Conservation (phyloP, 1,139 yeast species). For the Geotrichum phurueaensis region DNA sequence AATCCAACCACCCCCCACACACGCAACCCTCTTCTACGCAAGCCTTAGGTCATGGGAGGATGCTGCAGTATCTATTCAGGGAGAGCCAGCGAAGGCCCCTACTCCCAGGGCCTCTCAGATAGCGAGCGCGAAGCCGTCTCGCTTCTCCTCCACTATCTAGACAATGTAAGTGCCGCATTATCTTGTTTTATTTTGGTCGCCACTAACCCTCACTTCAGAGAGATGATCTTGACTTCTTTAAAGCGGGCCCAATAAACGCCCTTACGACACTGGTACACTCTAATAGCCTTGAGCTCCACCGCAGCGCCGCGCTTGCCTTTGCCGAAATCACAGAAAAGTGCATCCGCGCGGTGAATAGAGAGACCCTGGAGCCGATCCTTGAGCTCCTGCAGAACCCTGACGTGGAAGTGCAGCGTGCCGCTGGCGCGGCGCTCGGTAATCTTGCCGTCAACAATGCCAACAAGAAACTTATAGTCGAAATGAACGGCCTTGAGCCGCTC, state of each 20-base stretch:
- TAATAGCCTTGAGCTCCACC: conserved; percentile 87
- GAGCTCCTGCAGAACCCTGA: conserved; percentile 81
- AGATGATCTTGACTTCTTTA: conserved; percentile 80
- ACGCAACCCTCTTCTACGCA: neutral
- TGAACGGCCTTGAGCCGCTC: conserved; percentile 96
- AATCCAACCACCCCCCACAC: neutral
- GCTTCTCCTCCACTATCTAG: conserved; percentile 79
- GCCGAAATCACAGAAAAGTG: conserved; percentile 94
- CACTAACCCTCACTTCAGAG: conserved; percentile 28
- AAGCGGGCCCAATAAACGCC: conserved; percentile 70
- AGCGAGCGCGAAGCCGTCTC: conserved; percentile 96
- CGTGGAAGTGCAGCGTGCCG: conserved; percentile 94
- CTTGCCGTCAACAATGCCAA: conserved; percentile 95
- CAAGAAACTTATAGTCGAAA: conserved; percentile 86
- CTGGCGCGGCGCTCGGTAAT: conserved; percentile 97
- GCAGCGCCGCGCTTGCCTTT: conserved; percentile 97
- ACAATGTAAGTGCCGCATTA: conserved; percentile 48
- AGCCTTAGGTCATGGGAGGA: conserved; percentile 11
- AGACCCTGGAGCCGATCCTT: conserved; percentile 88
- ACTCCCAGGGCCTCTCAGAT: conserved; percentile 38
- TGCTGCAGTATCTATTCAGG: conserved; percentile 14
- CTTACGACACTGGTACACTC: conserved; percentile 89
- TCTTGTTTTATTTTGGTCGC: neutral
- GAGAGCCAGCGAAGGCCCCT: conserved; percentile 5
- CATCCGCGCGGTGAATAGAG: conserved; percentile 77